A percentile compares a stretch with the other conserved stretches of the same genome.
Evolutionary conservation across 495 filamentous ascomycete genomes (phyloP).

Genomic region (Penicillium pancosmium): DNA sequence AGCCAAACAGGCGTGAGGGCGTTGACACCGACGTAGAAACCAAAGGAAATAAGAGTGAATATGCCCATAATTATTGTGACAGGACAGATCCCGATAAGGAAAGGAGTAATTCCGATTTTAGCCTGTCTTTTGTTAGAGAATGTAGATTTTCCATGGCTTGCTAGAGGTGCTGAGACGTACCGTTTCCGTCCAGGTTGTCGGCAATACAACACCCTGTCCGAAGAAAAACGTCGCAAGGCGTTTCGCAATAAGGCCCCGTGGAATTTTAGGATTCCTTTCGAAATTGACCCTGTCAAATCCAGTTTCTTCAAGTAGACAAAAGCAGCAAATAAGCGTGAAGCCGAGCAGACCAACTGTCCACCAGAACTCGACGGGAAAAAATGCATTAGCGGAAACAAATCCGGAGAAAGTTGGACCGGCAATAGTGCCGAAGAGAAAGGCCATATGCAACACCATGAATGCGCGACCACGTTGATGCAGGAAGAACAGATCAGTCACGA

Average conservation of each 20-base stretch:
- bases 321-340: constrained; percentile 43
- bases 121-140: constrained; percentile 23
- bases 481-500: constrained; percentile 49
- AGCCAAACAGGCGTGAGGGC: constrained; percentile 43
- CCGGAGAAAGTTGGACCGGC: constrained; percentile 48
- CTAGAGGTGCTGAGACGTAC: constrained; percentile 17
- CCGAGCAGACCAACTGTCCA: constrained; percentile 50
- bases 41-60: constrained; percentile 49
- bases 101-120: constrained; percentile 34
- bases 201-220: constrained; percentile 35
- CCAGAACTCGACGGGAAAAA: constrained; percentile 54
- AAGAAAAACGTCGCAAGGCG: constrained; percentile 49
- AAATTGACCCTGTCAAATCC: constrained; percentile 28
- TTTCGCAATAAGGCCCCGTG: constrained; percentile 36
- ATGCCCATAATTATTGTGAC: constrained; percentile 45
- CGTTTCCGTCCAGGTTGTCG: constrained; percentile 32
- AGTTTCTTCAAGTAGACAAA: constrained; percentile 52
- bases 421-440: constrained; percentile 43
- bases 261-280: constrained; percentile 23
- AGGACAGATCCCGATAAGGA: constrained; percentile 48
- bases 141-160: not conserved
- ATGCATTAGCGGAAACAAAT: constrained; percentile 43
- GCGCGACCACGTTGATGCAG: constrained; percentile 49
- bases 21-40: constrained; percentile 43
- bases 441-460: constrained; percentile 46